Conservation (phyloP, 495 filamentous ascomycete genomes). For the Jackrogersella minutella region DNA sequence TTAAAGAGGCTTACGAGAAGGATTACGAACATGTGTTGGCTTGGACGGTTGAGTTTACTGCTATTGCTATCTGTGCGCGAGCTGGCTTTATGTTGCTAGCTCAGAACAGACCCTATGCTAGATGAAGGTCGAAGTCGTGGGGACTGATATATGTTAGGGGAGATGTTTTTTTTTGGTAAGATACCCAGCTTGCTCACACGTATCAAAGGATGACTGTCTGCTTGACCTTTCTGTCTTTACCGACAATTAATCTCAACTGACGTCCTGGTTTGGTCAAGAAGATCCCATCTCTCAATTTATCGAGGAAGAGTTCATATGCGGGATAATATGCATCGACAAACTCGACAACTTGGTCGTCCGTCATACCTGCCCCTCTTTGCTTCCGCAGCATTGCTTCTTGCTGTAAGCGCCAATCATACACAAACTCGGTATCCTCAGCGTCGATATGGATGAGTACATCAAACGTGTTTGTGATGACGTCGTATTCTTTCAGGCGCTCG, state of each 20-base stretch:
- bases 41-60: conserved; percentile 22
- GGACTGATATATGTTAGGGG: conserved; percentile 6
- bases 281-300: conserved; percentile 68
- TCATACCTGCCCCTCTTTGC: conserved; percentile 75
- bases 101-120: conserved; percentile 4
- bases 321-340: conserved; percentile 68
- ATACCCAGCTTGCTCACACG: conserved; percentile 34
- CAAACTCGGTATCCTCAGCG: conserved; percentile 75
- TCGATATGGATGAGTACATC: conserved; percentile 91
- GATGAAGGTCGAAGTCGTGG: conserved; percentile 6
- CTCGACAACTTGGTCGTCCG: conserved; percentile 57
- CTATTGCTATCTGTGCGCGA: conserved; percentile 23
- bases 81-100: conserved; percentile 7
- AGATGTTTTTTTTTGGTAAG: conserved; percentile 35
- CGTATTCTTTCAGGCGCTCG: conserved; percentile 71
- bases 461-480: conserved; percentile 73
- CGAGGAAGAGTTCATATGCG: conserved; percentile 76
- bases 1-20: neutral
- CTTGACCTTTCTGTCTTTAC: conserved; percentile 69
- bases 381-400: conserved; percentile 76
- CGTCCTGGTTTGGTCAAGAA: conserved; percentile 62
- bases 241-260: conserved; percentile 77
- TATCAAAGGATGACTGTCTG: conserved; percentile 63
- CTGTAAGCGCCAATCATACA: conserved; percentile 88
- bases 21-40: conserved; percentile 3